These are phyloP conservation scores for Sclerotiophoma versabilis DNA, from an alignment of 2,329 filamentous ascomycete species.

Conservation along the genomic window DNA sequence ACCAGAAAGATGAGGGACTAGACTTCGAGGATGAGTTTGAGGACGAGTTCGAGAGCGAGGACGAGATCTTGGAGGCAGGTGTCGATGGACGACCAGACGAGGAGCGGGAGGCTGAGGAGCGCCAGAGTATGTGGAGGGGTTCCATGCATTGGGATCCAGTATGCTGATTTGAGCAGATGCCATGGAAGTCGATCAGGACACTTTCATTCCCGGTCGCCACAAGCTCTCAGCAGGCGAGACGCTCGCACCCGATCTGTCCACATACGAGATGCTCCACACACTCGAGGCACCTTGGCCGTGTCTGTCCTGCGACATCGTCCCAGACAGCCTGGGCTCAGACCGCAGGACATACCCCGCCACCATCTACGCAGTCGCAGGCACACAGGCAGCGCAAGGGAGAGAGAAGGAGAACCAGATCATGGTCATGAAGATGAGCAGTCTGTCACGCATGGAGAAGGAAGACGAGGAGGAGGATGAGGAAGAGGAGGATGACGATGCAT, in stretches of 20 bases:
- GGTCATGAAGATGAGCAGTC: slow-evolving; percentile 93
- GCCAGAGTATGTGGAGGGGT: slow-evolving; percentile 63
- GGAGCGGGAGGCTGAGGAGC: slow-evolving; percentile 89
- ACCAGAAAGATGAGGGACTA: slow-evolving; percentile 57
- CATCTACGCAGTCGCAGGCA: slow-evolving; percentile 92
- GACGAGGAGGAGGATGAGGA: slow-evolving; percentile 75
- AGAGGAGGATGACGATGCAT: slow-evolving; percentile 65
- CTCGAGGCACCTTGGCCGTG: slow-evolving; percentile 96
- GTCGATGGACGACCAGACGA: slow-evolving; percentile 92
- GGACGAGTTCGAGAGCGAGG: slow-evolving; percentile 87
- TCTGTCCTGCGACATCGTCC: slow-evolving; percentile 91
- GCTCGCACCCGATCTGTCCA: slow-evolving; percentile 87
- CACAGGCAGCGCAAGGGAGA: slow-evolving; percentile 79
- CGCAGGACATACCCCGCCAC: slow-evolving; percentile 94
- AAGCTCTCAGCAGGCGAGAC: slow-evolving; percentile 91
- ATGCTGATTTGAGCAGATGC: slow-evolving; percentile 59
- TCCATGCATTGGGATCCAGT: no score
- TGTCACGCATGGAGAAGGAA: slow-evolving; percentile 84
- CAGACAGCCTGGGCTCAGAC: slow-evolving; percentile 84
- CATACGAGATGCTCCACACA: slow-evolving; percentile 97
- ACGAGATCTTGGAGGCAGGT: slow-evolving; percentile 92
- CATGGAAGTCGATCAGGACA: slow-evolving; percentile 93
- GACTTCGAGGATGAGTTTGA: slow-evolving; percentile 97
- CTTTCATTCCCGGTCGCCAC: slow-evolving; percentile 93
- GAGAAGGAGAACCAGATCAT: slow-evolving; percentile 90